Evolutionary conservation across 2,329 filamentous ascomycete species (phyloP), one percentile per base, ranked within the genome.

Genomic region (Aspergillus texensis): DNA sequence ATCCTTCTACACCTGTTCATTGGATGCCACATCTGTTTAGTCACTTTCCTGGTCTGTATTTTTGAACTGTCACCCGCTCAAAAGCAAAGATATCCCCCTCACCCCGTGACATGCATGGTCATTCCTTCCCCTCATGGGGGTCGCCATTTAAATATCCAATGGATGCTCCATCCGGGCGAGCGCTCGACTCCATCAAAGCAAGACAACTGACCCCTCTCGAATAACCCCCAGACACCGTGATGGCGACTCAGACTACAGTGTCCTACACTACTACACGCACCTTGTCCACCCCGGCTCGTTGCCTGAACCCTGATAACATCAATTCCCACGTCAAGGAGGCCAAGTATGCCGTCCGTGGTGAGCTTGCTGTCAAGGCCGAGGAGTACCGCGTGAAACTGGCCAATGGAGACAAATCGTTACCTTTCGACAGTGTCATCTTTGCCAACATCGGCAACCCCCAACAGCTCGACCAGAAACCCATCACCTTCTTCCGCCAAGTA

Each of bases 391-490:
- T 90, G 60, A 85, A 86, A 73, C 84, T 97, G 65, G 79, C 78
- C 63, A 83, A 85, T 57, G 80, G 79, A 60, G 75, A 78, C 65
- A 76, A 79, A 69, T 71, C 72, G n/a, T 85, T 98, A 57, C 94
- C 95, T 56, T 99, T 99, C 80, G 85, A 92, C 72, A 86, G 93
- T 64, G 90, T 99, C 79, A 94, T 99, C 82, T 94, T 92, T 67
- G 95, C 95, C 81, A 99, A 99, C 83, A 99, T 99, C 75, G 95
- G 95, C 76, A 99, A 99, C 84, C 95, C 95, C 4, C 95, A 99
- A 81, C 95, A 99, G 82, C 88, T 99, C 67, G 95, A 97, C 82
- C 95, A 99, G 86, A 96, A 98, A 85, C 95, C 95, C 74, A 94
- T 99, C 74, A 99, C 95, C 71, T 99, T 97, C 85, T 97, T 99